phyloP scores from a whole-genome alignment of 2,329 filamentous ascomycete genomes.

The Diaporthe velutina region DNA sequence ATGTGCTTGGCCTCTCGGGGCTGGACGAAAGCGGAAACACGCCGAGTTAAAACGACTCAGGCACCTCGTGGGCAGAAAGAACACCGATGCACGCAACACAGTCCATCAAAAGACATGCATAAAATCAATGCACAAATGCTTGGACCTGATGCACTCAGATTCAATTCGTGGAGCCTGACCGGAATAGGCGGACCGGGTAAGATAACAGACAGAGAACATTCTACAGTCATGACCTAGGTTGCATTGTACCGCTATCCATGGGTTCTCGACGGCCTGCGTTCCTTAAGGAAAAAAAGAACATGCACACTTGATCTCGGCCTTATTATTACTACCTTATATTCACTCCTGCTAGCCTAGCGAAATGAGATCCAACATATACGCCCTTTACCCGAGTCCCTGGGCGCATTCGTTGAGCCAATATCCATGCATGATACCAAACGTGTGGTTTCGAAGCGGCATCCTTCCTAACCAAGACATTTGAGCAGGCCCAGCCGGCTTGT shows the following conservation, averaged over 20 bases:
- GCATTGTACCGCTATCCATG: no score
- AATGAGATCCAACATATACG: fast-evolving
- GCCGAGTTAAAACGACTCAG: not conserved
- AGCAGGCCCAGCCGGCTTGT: not conserved
- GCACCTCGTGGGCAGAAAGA: not conserved
- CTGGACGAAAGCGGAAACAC: not conserved
- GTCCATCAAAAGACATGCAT: not conserved
- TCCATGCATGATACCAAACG: not conserved
- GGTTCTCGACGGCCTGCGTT: no score
- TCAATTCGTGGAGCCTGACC: not conserved
- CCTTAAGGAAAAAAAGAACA: no score
- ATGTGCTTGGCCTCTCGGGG: not conserved
- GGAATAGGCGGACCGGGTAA: not conserved
- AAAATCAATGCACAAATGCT: not conserved
- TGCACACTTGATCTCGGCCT: no score
- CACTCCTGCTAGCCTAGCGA: not conserved
- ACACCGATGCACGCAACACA: not conserved
- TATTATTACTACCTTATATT: no score
- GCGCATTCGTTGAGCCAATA: no score
- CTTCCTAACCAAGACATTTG: slow-evolving; percentile 1
- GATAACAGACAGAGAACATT: not conserved
- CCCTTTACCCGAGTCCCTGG: fast-evolving
- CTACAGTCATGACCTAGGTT: not conserved
- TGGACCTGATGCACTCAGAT: not conserved
- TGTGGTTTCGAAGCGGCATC: not conserved